Base-by-base conservation (phyloP, 2,329 filamentous ascomycete species). In the Penicillium sp. region DNA sequence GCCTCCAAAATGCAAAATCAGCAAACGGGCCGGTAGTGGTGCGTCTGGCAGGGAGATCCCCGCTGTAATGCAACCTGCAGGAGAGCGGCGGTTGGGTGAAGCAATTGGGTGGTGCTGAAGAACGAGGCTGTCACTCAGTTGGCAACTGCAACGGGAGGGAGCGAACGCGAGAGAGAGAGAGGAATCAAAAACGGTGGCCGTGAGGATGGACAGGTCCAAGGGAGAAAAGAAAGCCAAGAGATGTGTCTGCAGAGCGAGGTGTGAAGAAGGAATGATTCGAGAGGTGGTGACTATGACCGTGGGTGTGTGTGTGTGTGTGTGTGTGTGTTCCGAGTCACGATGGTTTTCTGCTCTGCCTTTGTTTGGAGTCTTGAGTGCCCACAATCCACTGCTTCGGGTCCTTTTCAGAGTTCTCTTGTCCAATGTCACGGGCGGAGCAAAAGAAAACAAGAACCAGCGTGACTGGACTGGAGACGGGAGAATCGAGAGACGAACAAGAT, bases 11-110 rank as follows among this genome's bases (percentile, higher is more conserved):
- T 11, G 27, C 33, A 29, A 35, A 50, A 58, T 59, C 55, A 46
- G 47, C 54, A 59, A 59, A 55, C 52, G 57, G 55, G 45, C 56
- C 46, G 46, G 46, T 51, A 44, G 49, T 53, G 45, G 45, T 49
- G 47, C 43, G 48, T 43, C 51, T 44, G 42, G 50, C 54, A 57
- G 45, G 36, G 55, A 46, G 45, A 52, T 55, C 53, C 55, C 52
- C 39, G 51, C 37, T 49, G 37, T 35, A 7, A 33, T 48, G 38
- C 41, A 32, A 36, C 32, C 27, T 36, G 39, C 26, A 38, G 33
- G 34, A 12, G 13, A 13, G 33, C 32, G 18, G 24, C 8, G 29
- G 34, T 13, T 18, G 45, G 38, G 25, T 9, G 28, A 13, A 33
- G 13, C n/a, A 18, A n/a, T 27, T 9, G 5, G 39, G 27, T 29